Evolutionary conservation across 306 rosid genomes (phyloP).

Genomic region (Inga laurina): DNA sequence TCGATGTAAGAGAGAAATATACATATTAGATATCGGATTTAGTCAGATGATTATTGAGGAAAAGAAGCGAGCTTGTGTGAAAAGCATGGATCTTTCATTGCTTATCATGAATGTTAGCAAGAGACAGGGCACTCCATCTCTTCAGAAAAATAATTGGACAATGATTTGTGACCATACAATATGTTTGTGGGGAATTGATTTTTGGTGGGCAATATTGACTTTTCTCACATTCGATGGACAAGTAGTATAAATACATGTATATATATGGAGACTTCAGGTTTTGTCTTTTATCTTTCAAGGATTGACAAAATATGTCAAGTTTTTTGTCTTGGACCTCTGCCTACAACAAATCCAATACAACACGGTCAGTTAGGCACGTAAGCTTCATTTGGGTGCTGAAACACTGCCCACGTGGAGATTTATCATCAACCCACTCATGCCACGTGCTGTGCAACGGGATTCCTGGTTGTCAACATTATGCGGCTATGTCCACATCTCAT

Average conservation of each 20-base stretch:
- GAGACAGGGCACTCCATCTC: conserved; percentile 32
- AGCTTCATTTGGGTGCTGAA: conserved; percentile 28
- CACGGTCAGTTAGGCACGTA: conserved; percentile 40
- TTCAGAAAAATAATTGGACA: conserved; percentile 33
- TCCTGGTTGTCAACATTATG: not conserved
- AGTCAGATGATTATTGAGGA: conserved; percentile 22
- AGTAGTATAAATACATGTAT: not conserved
- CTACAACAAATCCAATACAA: conserved; percentile 28
- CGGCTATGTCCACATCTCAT: not conserved
- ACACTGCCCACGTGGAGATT: conserved; percentile 43
- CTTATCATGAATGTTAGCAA: conserved; percentile 37
- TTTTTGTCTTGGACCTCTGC: conserved; percentile 29
- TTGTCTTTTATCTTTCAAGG: not conserved
- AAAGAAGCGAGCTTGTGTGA: conserved; percentile 17
- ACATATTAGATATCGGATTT: not conserved
- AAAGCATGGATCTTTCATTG: conserved; percentile 37
- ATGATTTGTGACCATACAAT: conserved; percentile 37
- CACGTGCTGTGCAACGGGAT: not conserved
- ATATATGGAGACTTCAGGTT: conserved; percentile 15
- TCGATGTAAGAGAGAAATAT: not conserved
- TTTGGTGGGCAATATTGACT: not conserved
- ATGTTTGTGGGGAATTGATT: conserved; percentile 28
- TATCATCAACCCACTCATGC: conserved; percentile 25
- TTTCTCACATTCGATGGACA: not conserved
- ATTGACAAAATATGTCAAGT: not conserved